These are phyloP conservation scores for Ostreobium quekettii DNA, from an alignment of 139 green algal species.

Conservation along the genomic window DNA sequence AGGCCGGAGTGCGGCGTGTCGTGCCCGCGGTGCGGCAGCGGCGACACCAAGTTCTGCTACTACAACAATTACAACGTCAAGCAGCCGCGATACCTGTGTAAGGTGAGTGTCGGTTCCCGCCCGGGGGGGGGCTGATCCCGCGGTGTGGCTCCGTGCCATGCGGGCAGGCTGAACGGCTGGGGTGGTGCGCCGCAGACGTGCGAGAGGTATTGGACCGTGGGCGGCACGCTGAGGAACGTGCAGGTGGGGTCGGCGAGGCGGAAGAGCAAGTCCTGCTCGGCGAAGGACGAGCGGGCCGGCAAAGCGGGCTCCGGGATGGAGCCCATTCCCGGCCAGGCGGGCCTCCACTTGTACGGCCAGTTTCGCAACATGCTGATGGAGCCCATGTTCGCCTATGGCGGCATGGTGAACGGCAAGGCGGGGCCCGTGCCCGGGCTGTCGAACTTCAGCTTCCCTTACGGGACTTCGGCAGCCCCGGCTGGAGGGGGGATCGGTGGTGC, in stretches of 20 bases:
- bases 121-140: too few relatives aligned
- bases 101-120: too few relatives aligned
- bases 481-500: background rate
- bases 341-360: background rate
- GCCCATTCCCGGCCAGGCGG: background rate
- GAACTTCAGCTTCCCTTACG: too few relatives aligned
- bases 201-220: constrained; percentile 88
- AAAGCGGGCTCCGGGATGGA: background rate
- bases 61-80: constrained; percentile 98
- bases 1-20: constrained; percentile 27
- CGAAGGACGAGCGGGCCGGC: background rate
- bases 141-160: too few relatives aligned
- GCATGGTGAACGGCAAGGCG: background rate
- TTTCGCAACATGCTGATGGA: background rate
- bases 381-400: background rate
- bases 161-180: too few relatives aligned
- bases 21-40: constrained; percentile 72
- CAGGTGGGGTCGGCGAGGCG: constrained; percentile 68
- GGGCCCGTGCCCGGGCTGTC: background rate
- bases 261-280: constrained; percentile 47
- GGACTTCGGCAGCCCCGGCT: too few relatives aligned
- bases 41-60: constrained; percentile 94
- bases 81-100: constrained; percentile 87
- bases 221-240: constrained; percentile 83
- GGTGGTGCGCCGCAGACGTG: constrained; percentile 65